Evolutionary conservation across 495 filamentous ascomycete genomes (phyloP), one percentile per base, ranked within the genome.

Genomic region (Lentithecium fluviatile): DNA sequence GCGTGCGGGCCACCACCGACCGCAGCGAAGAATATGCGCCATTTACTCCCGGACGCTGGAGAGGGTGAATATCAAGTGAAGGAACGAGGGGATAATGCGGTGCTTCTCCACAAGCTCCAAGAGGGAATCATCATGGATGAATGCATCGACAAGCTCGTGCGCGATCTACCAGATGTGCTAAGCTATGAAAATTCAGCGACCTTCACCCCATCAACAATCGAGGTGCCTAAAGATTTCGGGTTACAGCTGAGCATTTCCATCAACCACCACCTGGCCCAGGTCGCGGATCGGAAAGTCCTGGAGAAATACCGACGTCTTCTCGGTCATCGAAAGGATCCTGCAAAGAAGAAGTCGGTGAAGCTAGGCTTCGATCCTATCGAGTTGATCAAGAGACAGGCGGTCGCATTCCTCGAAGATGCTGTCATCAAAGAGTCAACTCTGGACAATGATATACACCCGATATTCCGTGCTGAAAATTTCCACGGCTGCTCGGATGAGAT

Each of bases 331-430:
- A 59, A 60, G 57, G 66, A 52, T 21, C 40, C 66, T n/a, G 55
- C 52, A 11, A 69, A 69, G 45, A 42, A 54, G 8, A 66, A 63
- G 56, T 50, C 58, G 15, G 29, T 64, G 10, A 66, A 60, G 21
- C 61, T 67, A 13, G 69, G 69, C 11, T 71, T 71, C 34, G 63
- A 71, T 48, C 69, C 69, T 32, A 50, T 62, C 36, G 60, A 71
- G 21, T 26, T 71, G 17, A 67, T 71, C 15, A 62, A 60, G 40
- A 71, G 69, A 45, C 66, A 71, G 47, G 69, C 69, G 4, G 63
- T 71, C 6, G 52, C 50, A 17, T 64, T 69, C 17, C 45, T 54
- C 40, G 51, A 56, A 29, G 34, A 55, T 25, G 2, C 42, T 23
- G 17, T 48, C 20, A 45, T 40, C 23, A 43, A 48, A 1, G 10